Conservation (phyloP, 805 yeast genomes). For the Naumovozyma baii region DNA sequence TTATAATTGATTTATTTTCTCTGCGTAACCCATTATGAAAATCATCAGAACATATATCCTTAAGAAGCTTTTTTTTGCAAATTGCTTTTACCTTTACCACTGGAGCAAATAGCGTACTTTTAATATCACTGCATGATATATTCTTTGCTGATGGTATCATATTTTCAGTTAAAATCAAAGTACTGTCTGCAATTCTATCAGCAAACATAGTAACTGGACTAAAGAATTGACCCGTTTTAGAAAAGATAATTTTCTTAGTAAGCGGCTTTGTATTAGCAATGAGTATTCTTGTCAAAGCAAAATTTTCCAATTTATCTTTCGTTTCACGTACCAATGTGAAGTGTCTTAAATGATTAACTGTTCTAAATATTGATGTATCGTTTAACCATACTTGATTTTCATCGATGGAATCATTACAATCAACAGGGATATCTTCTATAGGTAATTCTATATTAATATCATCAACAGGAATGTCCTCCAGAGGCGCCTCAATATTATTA, state of each 20-base stretch:
- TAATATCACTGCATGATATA: conserved; percentile 39
- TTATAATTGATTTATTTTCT: conserved; percentile 36
- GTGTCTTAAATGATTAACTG: conserved; percentile 35
- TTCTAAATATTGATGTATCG: conserved; percentile 14
- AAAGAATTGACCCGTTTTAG: conserved; percentile 29
- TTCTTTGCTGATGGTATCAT: conserved; percentile 52
- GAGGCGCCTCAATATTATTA: too few relatives aligned
- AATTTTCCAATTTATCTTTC: conserved; percentile 25
- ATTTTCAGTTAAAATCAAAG: conserved; percentile 49
- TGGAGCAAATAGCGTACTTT: conserved; percentile 44
- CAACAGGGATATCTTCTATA: not conserved
- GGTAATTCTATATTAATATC: too few relatives aligned
- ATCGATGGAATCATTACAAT: not conserved
- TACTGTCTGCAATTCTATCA: conserved; percentile 46
- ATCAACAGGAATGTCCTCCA: too few relatives aligned
- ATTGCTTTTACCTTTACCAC: conserved; percentile 37
- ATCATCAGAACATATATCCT: conserved; percentile 27
- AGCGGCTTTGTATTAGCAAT: conserved; percentile 29
- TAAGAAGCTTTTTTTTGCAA: conserved; percentile 30
- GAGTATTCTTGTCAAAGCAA: conserved; percentile 32
- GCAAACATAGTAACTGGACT: conserved; percentile 38
- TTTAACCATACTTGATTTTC: not conserved
- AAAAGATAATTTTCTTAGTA: conserved; percentile 21
- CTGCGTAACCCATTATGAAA: conserved; percentile 38
- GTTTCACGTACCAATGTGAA: conserved; percentile 43